Evolutionary conservation across 2,329 filamentous ascomycete genomes (phyloP).

Genomic region (Colletotrichum euphorbiae): DNA sequence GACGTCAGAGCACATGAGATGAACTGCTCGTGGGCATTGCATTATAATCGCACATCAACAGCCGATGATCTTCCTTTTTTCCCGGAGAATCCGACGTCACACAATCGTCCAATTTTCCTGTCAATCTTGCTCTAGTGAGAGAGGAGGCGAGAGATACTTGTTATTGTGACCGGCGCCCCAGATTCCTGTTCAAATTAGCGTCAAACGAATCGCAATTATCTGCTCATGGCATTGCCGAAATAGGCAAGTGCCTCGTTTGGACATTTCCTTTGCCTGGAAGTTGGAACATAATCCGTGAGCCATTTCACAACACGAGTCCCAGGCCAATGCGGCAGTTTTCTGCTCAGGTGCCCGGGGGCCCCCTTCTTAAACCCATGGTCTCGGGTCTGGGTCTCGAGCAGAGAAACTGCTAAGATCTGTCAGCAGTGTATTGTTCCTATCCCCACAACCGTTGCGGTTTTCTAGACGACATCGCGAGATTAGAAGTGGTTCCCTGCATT

Average conservation of each 20-base stretch:
- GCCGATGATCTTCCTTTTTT: not conserved
- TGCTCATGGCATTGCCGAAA: slow-evolving; percentile 8
- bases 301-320: not conserved
- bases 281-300: not conserved
- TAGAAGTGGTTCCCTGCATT: not conserved
- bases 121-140: slow-evolving; percentile 1
- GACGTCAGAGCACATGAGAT: slow-evolving; percentile 12
- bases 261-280: not conserved
- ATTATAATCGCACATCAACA: not conserved
- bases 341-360: not conserved
- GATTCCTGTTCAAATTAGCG: slow-evolving; percentile 24
- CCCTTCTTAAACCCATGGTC: slow-evolving; percentile 13
- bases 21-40: slow-evolving; percentile 13
- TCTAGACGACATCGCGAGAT: slow-evolving; percentile 4
- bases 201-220: slow-evolving; percentile 19
- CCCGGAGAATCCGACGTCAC: not conserved
- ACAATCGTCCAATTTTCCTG: slow-evolving; percentile 1
- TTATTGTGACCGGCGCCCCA: not conserved
- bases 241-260: slow-evolving; percentile 23
- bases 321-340: slow-evolving; percentile 14
- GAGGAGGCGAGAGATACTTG: not conserved
- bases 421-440: slow-evolving; percentile 15
- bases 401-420: slow-evolving; percentile 8
- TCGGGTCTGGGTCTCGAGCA: slow-evolving; percentile 4
- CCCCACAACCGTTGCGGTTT: slow-evolving; percentile 19